Percentiles rank a stretch among this genome's conserved stretches.
Conservation (phyloP, 73 alveolate species). For the Tetrahymena borealis region DNA sequence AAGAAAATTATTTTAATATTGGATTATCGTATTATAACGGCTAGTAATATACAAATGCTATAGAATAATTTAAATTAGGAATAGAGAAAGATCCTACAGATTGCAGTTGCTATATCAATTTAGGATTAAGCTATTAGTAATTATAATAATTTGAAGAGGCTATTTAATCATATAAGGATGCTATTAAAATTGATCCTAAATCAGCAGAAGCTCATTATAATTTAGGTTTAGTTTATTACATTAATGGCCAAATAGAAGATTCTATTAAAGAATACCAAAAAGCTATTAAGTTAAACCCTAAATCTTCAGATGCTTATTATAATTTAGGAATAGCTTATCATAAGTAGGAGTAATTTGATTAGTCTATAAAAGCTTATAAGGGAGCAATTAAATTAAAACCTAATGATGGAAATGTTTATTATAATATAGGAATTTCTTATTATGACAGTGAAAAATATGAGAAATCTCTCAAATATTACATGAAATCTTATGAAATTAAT, state of each 20-base stretch:
- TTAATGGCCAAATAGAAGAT: background rate
- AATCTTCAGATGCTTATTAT: background rate
- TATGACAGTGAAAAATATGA: background rate
- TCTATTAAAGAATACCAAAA: background rate
- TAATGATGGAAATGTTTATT: background rate
- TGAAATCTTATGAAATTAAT: background rate
- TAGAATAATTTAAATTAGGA: background rate
- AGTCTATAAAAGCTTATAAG: constrained; percentile 21
- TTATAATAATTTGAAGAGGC: background rate
- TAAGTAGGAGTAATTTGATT: background rate
- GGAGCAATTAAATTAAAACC: background rate
- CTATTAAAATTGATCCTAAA: background rate
- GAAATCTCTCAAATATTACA: background rate
- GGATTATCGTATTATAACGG: background rate
- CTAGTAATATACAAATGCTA: background rate
- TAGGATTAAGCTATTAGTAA: background rate
- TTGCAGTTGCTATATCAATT: background rate
- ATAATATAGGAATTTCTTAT: background rate
- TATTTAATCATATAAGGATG: background rate
- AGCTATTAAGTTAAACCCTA: background rate
- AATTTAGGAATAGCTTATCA: background rate
- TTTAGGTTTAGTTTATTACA: background rate
- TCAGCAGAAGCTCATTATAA: background rate
- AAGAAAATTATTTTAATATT: background rate
- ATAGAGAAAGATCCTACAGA: background rate